Percentiles rank a stretch among this genome's conserved stretches.
Conservation (phyloP, 1,139 yeast genomes). For the Arxiozyma heterogenica region DNA sequence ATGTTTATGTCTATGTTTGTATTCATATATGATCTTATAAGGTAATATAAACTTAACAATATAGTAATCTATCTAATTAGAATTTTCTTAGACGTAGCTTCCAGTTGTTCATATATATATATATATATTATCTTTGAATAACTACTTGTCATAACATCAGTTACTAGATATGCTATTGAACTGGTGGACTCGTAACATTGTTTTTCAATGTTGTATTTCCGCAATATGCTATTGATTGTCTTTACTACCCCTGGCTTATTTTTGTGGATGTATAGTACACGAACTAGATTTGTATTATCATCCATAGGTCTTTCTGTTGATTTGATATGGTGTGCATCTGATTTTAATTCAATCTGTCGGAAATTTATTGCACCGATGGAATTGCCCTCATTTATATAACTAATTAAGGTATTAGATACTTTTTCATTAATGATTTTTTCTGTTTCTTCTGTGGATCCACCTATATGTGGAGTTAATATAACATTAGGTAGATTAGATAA, state of each 20-base stretch:
- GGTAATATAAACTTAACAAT: slow-evolving; percentile 34
- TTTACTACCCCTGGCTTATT: slow-evolving; percentile 98
- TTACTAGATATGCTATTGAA: slow-evolving; percentile 94
- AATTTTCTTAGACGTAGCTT: slow-evolving; percentile 83
- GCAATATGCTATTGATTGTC: slow-evolving; percentile 91
- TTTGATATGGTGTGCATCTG: slow-evolving; percentile 47
- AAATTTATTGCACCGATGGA: slow-evolving; percentile 96
- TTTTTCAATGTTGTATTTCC: slow-evolving; percentile 92
- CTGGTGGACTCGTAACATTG: slow-evolving; percentile 96
- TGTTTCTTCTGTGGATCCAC: slow-evolving; percentile 99
- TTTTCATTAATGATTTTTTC: slow-evolving; percentile 96
- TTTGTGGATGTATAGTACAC: slow-evolving; percentile 92
- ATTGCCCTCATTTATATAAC: slow-evolving; percentile 92
- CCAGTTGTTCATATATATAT: slow-evolving; percentile 78
- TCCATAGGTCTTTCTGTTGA: too few species aligned
- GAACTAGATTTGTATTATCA: slow-evolving; percentile 80
- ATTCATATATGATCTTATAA: too few species aligned
- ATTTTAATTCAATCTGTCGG: slow-evolving; percentile 95
- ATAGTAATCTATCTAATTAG: slow-evolving; percentile 85
- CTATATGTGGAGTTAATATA: slow-evolving; percentile 93
- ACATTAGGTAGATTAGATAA: slow-evolving; percentile 76
- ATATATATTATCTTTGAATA: slow-evolving; percentile 72
- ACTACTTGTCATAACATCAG: slow-evolving; percentile 86
- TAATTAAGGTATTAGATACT: slow-evolving; percentile 76
- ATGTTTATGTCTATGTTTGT: too few species aligned